These are phyloP conservation scores for Mycena vitilis DNA, from an alignment of 768 basidiomycete genomes.

Conservation along the genomic window DNA sequence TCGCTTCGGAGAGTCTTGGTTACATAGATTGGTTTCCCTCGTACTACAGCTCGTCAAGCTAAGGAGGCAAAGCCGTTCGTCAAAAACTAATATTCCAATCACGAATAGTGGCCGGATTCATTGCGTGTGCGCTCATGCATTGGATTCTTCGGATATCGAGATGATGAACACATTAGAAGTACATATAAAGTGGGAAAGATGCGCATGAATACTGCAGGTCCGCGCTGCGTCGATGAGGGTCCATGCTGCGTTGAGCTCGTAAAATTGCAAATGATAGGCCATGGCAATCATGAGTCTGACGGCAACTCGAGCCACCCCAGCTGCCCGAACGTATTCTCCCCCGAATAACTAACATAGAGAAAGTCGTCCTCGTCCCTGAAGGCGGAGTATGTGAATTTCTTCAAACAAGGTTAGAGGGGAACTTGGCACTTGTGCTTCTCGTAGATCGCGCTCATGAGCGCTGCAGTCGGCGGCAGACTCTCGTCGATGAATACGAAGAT, in stretches of 20 bases:
- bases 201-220: constrained; percentile 18
- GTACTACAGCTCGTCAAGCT: too few relatives aligned
- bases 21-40: too few relatives aligned
- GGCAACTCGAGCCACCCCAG: constrained; percentile 62
- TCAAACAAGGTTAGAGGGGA: constrained; percentile 4
- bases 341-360: constrained; percentile 98
- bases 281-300: constrained; percentile 52
- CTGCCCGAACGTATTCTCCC: constrained; percentile 94
- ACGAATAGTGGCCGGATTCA: background rate
- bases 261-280: constrained; percentile 4
- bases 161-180: constrained; percentile 35
- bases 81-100: too few relatives aligned
- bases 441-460: constrained; percentile 98
- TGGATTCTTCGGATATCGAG: constrained; percentile 33
- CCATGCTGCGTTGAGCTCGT: constrained; percentile 28
- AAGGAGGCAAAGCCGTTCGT: too few relatives aligned
- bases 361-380: constrained; percentile 97
- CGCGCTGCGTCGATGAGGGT: constrained; percentile 29
- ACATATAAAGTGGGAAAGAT: constrained; percentile 33
- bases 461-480: constrained; percentile 96
- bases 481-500: constrained; percentile 99
- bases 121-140: constrained; percentile 32
- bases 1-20: too few relatives aligned
- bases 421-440: constrained; percentile 99
- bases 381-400: constrained; percentile 40